phyloP scores from a whole-genome alignment of 164 flowering plant genomes.

The Vitis amurensis region DNA sequence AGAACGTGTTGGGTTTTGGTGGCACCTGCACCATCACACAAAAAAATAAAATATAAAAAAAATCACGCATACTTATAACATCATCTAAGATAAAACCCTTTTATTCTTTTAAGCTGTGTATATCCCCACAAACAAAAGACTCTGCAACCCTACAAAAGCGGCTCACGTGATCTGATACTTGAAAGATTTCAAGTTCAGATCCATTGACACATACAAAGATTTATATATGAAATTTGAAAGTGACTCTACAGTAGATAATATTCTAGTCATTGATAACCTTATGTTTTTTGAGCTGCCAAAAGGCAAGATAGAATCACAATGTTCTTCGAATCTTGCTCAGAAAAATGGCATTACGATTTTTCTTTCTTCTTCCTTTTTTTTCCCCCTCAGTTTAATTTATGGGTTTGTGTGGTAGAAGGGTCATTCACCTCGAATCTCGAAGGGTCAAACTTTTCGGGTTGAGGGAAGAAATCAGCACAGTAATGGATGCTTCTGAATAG shows the following conservation, averaged over 20 bases:
- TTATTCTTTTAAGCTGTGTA: no score
- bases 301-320: conserved; percentile 12
- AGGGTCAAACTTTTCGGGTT: conserved; percentile 86
- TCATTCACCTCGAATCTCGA: conserved; percentile 80
- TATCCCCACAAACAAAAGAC: no score
- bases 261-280: conserved; percentile 25
- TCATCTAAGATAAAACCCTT: no score
- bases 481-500: conserved; percentile 91
- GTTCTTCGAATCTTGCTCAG: background rate
- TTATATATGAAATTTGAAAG: conserved; percentile 10
- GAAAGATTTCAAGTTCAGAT: conserved; percentile 8
- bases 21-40: conserved; percentile 53
- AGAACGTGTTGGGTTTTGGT: conserved; percentile 70
- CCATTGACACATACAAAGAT: background rate
- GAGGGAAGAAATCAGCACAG: conserved; percentile 64
- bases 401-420: background rate
- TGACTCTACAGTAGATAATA: background rate
- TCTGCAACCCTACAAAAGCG: conserved; percentile 19
- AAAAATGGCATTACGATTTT: no score
- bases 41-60: background rate
- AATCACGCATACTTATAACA: background rate
- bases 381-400: no score
- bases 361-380: no score
- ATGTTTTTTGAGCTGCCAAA: conserved; percentile 11
- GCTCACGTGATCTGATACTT: conserved; percentile 31